phyloP scores from a whole-genome alignment of 1,139 yeast species.

The Geotrichum phurueaensis region DNA sequence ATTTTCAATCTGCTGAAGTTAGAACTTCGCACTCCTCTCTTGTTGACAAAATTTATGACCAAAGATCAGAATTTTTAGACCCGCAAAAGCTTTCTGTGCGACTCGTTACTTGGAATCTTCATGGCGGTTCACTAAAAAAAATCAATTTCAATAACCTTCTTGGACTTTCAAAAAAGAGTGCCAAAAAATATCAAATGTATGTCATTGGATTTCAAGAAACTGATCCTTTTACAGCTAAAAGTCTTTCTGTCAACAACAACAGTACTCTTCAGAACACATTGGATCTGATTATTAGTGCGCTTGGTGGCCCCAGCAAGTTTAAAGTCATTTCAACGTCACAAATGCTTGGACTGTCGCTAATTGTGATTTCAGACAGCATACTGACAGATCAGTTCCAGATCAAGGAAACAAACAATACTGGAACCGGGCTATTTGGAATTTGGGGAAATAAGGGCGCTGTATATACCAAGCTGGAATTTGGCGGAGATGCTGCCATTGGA shows the following conservation, averaged over 20 bases:
- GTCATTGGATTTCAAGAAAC: slow-evolving; percentile 49
- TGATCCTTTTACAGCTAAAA: slow-evolving; percentile 43
- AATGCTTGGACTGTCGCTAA: slow-evolving; percentile 45
- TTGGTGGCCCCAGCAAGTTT: slow-evolving; percentile 27
- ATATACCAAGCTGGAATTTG: slow-evolving; percentile 34
- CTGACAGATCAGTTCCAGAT: slow-evolving; percentile 37
- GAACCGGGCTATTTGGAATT: slow-evolving; percentile 50
- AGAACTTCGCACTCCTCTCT: not conserved
- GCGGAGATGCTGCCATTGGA: slow-evolving; percentile 29
- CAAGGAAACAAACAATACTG: slow-evolving; percentile 41
- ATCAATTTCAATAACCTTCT: slow-evolving; percentile 9
- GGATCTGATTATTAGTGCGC: slow-evolving; percentile 29
- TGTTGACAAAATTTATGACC: not conserved
- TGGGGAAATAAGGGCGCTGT: slow-evolving; percentile 61
- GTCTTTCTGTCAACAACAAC: slow-evolving; percentile 40
- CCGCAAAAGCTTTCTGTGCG: slow-evolving; percentile 1
- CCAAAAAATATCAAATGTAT: slow-evolving; percentile 28
- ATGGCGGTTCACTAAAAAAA: slow-evolving; percentile 11
- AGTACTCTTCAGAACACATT: slow-evolving; percentile 40
- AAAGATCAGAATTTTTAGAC: slow-evolving; percentile 2
- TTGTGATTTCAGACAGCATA: slow-evolving; percentile 36
- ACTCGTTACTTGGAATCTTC: slow-evolving; percentile 14
- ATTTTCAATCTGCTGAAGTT: not conserved
- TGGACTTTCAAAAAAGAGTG: slow-evolving; percentile 1
- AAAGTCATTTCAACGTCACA: slow-evolving; percentile 40